Percentiles rank a stretch among this genome's conserved stretches.
phyloP scores from a whole-genome alignment of 768 basidiomycete species.

The Cystobasidium tubakii region DNA sequence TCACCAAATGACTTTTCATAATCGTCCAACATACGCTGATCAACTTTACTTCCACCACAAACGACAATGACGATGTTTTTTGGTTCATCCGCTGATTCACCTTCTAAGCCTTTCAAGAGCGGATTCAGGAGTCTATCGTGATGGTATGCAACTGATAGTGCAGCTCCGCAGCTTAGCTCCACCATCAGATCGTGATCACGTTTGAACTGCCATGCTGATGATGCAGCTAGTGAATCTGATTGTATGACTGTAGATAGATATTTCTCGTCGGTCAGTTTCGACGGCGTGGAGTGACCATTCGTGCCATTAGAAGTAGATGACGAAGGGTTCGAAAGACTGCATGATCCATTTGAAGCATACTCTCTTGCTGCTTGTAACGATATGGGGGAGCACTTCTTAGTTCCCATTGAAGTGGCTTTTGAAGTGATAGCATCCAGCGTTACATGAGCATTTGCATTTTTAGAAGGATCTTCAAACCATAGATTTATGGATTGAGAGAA shows the following conservation, averaged over 20 bases:
- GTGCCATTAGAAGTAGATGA: background rate
- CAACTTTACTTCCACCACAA: constrained; percentile 29
- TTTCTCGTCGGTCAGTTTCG: background rate
- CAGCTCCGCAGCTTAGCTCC: constrained; percentile 29
- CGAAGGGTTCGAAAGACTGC: background rate
- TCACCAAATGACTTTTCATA: constrained; percentile 17
- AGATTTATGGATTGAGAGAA: constrained; percentile 33
- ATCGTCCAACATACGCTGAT: constrained; percentile 4
- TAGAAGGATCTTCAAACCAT: background rate
- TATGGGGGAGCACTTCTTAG: constrained; percentile 8
- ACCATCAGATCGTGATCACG: constrained; percentile 27
- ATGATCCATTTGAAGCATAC: constrained; percentile 2
- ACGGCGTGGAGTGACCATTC: background rate
- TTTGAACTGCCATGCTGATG: constrained; percentile 23
- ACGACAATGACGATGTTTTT: constrained; percentile 23
- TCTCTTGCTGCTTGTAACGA: constrained; percentile 4
- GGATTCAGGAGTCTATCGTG: constrained; percentile 1
- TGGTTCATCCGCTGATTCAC: background rate
- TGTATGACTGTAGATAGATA: constrained; percentile 26
- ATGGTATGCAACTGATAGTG: constrained; percentile 11
- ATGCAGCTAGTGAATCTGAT: constrained; percentile 14
- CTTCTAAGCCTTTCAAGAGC: background rate
- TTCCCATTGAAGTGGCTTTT: constrained; percentile 32
- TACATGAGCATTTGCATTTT: constrained; percentile 19
- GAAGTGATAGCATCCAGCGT: constrained; percentile 23